These are phyloP conservation scores for Geranium rotundifolium DNA, from an alignment of 345 rosid species.

Conservation along the genomic window DNA sequence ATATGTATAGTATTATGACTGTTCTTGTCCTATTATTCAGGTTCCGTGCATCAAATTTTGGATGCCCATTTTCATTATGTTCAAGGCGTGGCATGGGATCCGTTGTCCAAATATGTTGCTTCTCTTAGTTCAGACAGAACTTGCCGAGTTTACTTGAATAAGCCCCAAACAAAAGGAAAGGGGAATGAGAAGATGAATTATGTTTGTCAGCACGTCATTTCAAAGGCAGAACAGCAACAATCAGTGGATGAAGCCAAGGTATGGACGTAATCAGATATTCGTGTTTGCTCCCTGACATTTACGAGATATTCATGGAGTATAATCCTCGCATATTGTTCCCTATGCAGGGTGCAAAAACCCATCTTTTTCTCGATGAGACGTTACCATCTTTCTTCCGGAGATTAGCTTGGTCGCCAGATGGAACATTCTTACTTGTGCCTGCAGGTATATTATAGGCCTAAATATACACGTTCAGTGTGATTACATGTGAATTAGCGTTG, in stretches of 20 bases:
- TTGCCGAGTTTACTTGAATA: conserved; percentile 70
- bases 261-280: conserved; percentile 11
- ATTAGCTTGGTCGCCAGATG: conserved; percentile 99
- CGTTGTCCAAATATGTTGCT: conserved; percentile 65
- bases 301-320: conserved; percentile 2
- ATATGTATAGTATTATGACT: too few species aligned
- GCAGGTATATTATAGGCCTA: conserved; percentile 42
- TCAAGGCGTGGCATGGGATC: conserved; percentile 99
- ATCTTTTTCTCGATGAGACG: conserved; percentile 94
- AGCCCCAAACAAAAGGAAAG: conserved; percentile 57
- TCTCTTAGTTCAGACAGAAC: conserved; percentile 96
- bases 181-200: conserved; percentile 50
- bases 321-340: conserved; percentile 6
- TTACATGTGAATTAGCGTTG: background rate
- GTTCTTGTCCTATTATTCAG: conserved; percentile 26
- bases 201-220: conserved; percentile 71
- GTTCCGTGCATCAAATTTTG: conserved; percentile 79
- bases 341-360: conserved; percentile 46
- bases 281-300: conserved; percentile 7
- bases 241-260: conserved; percentile 58
- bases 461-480: background rate
- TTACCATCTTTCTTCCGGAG: conserved; percentile 90
- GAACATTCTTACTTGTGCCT: conserved; percentile 81
- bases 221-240: conserved; percentile 56
- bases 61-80: conserved; percentile 91